Conservation (phyloP, 768 basidiomycete genomes). For the Tulasnella sp. region DNA sequence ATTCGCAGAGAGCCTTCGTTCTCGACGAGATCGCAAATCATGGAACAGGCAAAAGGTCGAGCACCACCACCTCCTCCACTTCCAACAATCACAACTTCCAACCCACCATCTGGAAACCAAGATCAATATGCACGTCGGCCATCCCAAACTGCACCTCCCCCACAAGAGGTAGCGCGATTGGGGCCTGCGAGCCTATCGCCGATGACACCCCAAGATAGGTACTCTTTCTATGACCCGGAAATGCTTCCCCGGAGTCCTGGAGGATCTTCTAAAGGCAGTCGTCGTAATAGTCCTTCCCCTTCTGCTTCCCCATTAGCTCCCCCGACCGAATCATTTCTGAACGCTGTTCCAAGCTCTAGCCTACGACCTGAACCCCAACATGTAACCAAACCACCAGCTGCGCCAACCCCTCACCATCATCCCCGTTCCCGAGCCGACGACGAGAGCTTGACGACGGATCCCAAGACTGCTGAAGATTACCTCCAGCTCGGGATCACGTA, state of each 20-base stretch:
- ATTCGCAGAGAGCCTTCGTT: neutral
- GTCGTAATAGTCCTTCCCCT: neutral
- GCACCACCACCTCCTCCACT: constrained; percentile 8
- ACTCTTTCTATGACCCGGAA: constrained; percentile 57
- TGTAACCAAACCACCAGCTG: neutral
- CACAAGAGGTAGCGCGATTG: neutral
- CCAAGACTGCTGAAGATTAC: constrained; percentile 46
- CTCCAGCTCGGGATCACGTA: constrained; percentile 67
- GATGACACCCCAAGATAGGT: constrained; percentile 23
- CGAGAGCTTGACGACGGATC: neutral
- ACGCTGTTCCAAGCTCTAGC: neutral
- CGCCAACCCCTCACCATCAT: constrained; percentile 1
- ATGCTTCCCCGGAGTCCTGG: constrained; percentile 6
- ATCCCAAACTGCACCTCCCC: neutral
- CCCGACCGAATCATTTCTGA: neutral
- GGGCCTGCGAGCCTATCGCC: too few relatives aligned
- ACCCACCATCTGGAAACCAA: too few relatives aligned
- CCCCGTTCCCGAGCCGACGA: neutral
- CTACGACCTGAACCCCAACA: constrained; percentile 6
- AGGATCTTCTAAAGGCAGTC: neutral
- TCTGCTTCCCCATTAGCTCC: neutral
- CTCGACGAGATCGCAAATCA: neutral
- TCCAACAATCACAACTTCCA: too few relatives aligned
- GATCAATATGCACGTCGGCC: too few relatives aligned
- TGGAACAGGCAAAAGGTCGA: neutral